These are phyloP conservation scores for Lenwebbia sp. DNA, from an alignment of 345 rosid species.

Conservation along the genomic window DNA sequence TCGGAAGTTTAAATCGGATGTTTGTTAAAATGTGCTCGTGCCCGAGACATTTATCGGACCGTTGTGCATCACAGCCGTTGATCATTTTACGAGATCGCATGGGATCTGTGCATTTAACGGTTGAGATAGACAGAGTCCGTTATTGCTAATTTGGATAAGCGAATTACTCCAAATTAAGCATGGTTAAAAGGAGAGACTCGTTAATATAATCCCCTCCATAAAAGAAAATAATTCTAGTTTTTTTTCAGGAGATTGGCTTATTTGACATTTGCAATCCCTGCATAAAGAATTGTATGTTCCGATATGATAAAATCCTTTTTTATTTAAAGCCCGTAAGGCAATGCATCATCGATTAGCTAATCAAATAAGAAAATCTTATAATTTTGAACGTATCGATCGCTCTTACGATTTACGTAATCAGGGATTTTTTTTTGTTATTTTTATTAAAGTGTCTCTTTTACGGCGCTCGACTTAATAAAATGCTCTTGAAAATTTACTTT, in stretches of 20 bases:
- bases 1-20: background rate
- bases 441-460: background rate
- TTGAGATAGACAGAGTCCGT: background rate
- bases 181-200: background rate
- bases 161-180: background rate
- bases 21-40: background rate
- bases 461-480: background rate
- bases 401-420: background rate
- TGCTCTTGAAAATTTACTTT: background rate
- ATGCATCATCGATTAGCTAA: background rate
- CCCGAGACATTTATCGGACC: rapidly evolving
- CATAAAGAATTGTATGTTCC: no score
- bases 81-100: background rate
- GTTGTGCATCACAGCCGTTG: background rate
- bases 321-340: background rate
- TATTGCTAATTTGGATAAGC: background rate
- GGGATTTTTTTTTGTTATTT: no score
- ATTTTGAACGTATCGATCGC: background rate
- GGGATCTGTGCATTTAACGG: no score
- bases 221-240: no score
- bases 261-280: no score
- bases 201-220: no score
- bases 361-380: background rate
- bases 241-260: no score
- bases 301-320: background rate